Evolutionary conservation across 768 basidiomycete genomes (phyloP), one percentile per base, ranked within the genome.

Genomic region (Hemileccinum impolitum): DNA sequence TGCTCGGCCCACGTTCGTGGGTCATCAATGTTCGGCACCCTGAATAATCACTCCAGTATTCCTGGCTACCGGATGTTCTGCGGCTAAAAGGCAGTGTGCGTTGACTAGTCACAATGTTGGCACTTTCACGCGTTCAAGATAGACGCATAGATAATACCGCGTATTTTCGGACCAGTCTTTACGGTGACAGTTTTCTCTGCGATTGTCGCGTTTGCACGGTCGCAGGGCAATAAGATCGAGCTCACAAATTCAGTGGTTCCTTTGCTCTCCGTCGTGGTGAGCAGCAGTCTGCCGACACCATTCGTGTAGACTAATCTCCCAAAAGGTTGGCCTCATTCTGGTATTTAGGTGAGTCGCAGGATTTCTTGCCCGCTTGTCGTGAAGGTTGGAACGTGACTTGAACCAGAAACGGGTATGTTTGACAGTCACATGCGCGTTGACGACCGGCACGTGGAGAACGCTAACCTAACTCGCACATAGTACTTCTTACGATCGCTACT

Each of bases 1-100:
- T 39, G 17, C 30, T 3, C 40, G 10, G 15, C 30, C 23, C 23
- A 32, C 28, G 32, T 50, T 34, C 32, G 17, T 31, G 38, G 28
- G n/a, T 28, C 19, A n/a, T 37, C 8, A 13, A 26, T 12, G 31
- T 51, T 45, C 23, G 38, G 43, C 45, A 7, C n/a, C 14, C 26
- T 47, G 12, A 39, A 42, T 40, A 18, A 49, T 34, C 39, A 44
- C 46, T 45, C 17, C 50, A 90, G 87, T 91, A 90, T 63, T 89
- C 88, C 14, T 94, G 92, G 91, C 72, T 94, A 12, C 89, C 91
- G 2, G 92, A 94, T 67, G 88, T 94, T 17, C 73, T 94, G 38
- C 80, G 91, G 35, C 47, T 93, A 54, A 83, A 91, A 74, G 87
- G 89, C 56, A 90, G 86, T 55, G 88, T 91, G 64, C 57, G 84